A percentile compares a stretch with the other conserved stretches of the same genome.
Evolutionary conservation across 1,139 yeast species (phyloP).

Genomic region (Candida tetrigidarum): DNA sequence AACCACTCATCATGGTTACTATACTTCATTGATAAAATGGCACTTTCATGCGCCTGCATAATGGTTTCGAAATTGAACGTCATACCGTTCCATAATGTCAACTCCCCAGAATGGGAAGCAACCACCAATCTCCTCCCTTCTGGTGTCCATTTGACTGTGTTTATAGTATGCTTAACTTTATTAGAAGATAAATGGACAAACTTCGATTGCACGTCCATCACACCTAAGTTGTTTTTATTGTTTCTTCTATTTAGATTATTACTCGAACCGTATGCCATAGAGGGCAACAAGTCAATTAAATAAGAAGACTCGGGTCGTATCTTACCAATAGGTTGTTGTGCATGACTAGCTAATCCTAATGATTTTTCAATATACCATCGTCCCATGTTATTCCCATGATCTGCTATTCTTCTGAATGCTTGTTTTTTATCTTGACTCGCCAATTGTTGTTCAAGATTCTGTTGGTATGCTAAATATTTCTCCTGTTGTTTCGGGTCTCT

Average conservation of each 20-base stretch:
- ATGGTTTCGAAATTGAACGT: conserved; percentile 95
- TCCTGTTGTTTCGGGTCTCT: conserved; percentile 18
- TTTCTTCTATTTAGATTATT: conserved; percentile 25
- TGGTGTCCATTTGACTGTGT: conserved; percentile 94
- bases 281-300: conserved; percentile 73
- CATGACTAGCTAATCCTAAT: conserved; percentile 42
- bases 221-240: conserved; percentile 45
- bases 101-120: conserved; percentile 93
- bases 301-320: conserved; percentile 81
- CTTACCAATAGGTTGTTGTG: conserved; percentile 53
- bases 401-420: conserved; percentile 82
- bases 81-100: conserved; percentile 96
- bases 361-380: conserved; percentile 67
- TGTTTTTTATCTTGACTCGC: conserved; percentile 53
- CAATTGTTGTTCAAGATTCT: conserved; percentile 47
- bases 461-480: conserved; percentile 30
- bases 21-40: conserved; percentile 78
- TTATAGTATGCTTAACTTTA: conserved; percentile 90
- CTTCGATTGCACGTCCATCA: conserved; percentile 70
- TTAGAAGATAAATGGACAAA: conserved; percentile 91
- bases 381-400: conserved; percentile 85
- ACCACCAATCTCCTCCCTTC: conserved; percentile 91
- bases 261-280: conserved; percentile 55
- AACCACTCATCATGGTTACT: conserved; percentile 96
- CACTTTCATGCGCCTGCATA: conserved; percentile 97